Percentiles rank a stretch among this genome's conserved stretches.
These are phyloP conservation scores for Eucalyptus curtisii DNA, from an alignment of 345 rosid species.

Conservation along the genomic window DNA sequence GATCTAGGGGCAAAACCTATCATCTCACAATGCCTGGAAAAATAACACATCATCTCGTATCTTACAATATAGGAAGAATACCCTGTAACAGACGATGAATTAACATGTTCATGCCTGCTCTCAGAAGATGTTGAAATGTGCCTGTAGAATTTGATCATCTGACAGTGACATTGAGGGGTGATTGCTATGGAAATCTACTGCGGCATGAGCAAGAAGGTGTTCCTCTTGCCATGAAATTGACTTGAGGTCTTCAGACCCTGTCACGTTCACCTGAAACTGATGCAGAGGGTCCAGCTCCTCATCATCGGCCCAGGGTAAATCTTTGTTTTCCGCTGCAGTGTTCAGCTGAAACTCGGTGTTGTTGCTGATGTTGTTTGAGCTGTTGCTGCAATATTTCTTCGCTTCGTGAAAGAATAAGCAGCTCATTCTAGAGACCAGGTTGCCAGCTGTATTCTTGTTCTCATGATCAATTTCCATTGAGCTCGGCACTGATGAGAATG, in stretches of 20 bases:
- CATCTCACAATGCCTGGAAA: neutral
- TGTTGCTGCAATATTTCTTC: neutral
- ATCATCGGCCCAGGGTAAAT: neutral
- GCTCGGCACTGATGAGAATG: slow-evolving; percentile 16
- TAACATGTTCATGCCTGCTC: slow-evolving; percentile 11
- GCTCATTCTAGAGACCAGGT: slow-evolving; percentile 31
- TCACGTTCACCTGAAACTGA: slow-evolving; percentile 7
- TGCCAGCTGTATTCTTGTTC: slow-evolving; percentile 22
- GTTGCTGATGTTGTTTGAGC: neutral
- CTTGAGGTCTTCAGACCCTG: slow-evolving; percentile 23
- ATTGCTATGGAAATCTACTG: slow-evolving; percentile 25
- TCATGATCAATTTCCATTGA: slow-evolving; percentile 18
- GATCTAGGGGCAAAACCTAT: neutral
- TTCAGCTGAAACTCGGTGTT: slow-evolving; percentile 1
- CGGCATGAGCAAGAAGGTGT: slow-evolving; percentile 10
- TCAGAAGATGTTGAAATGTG: slow-evolving; percentile 28
- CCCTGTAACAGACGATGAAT: neutral
- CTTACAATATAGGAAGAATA: neutral
- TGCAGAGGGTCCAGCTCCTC: neutral
- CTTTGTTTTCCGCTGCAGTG: slow-evolving; percentile 12
- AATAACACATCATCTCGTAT: neutral
- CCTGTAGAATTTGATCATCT: slow-evolving; percentile 5
- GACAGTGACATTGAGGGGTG: slow-evolving; percentile 36
- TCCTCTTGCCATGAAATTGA: slow-evolving; percentile 21
- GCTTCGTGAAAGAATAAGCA: slow-evolving; percentile 19